Conservation (phyloP, 108 stramenopile species). For the Nitzschia sp. region DNA sequence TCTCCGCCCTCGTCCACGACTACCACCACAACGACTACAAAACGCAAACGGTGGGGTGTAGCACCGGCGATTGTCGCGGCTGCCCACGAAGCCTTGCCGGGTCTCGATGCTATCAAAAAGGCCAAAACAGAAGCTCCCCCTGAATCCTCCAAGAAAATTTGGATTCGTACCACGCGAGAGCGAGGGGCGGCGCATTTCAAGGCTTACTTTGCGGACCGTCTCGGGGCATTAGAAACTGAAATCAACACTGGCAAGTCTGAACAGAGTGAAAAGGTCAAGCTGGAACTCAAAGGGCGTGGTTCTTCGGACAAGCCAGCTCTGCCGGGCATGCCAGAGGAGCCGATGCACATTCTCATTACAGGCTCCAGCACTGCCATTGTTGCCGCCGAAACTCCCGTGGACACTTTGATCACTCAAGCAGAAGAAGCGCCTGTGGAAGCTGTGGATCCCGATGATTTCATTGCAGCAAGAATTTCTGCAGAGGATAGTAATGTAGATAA, state of each 20-base stretch:
- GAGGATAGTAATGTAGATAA: neutral
- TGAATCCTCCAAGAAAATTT: slow-evolving; percentile 36
- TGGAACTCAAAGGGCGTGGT: slow-evolving; percentile 47
- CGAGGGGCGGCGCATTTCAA: slow-evolving; percentile 40
- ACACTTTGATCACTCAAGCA: slow-evolving; percentile 60
- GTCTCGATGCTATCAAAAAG: slow-evolving; percentile 33
- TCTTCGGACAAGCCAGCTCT: slow-evolving; percentile 34
- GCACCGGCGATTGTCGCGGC: slow-evolving; percentile 9
- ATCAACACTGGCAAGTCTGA: slow-evolving; percentile 4
- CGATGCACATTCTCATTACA: slow-evolving; percentile 72
- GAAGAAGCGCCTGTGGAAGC: slow-evolving; percentile 64
- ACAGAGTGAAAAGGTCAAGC: slow-evolving; percentile 8
- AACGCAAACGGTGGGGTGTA: slow-evolving; percentile 51
- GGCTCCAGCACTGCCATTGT: slow-evolving; percentile 52
- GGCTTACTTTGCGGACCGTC: slow-evolving; percentile 27
- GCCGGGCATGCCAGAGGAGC: slow-evolving; percentile 61
- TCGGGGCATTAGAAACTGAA: slow-evolving; percentile 14
- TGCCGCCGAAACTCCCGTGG: slow-evolving; percentile 55
- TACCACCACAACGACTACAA: slow-evolving; percentile 21
- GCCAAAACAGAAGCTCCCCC: slow-evolving; percentile 19
- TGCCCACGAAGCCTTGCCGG: slow-evolving; percentile 34
- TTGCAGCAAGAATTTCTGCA: too few relatives aligned
- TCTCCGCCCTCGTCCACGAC: slow-evolving; percentile 17
- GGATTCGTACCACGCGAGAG: slow-evolving; percentile 45
- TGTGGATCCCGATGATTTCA: slow-evolving; percentile 38